Evolutionary conservation across 208 protist species (phyloP).

Genomic region (Vickermania ingenoplastis): DNA sequence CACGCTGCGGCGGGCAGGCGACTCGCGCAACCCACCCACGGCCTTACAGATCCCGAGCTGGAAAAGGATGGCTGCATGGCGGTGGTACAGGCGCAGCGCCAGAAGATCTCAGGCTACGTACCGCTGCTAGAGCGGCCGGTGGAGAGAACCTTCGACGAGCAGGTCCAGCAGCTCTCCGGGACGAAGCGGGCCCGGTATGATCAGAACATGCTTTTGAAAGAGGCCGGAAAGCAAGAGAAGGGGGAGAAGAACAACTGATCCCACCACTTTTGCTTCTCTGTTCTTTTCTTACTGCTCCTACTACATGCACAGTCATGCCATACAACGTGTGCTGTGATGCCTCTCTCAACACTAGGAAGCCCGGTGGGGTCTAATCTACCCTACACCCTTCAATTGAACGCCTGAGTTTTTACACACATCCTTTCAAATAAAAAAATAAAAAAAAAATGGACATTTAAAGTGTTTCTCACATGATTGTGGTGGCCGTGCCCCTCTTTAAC

Average conservation of each 20-base stretch:
- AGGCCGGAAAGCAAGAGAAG: conserved; percentile 1
- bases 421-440: too few species aligned
- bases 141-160: conserved; percentile 75
- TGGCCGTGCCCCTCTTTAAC: too few species aligned
- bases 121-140: conserved; percentile 56
- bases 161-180: conserved; percentile 41
- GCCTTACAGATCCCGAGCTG: not conserved
- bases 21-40: not conserved
- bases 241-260: not conserved
- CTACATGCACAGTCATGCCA: too few species aligned
- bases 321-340: too few species aligned
- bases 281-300: too few species aligned
- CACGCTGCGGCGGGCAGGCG: conserved; percentile 5
- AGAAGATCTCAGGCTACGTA: conserved; percentile 24
- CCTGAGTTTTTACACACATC: too few species aligned
- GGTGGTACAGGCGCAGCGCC: not conserved
- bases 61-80: not conserved
- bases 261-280: too few species aligned
- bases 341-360: too few species aligned
- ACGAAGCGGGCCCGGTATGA: conserved; percentile 71
- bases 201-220: conserved; percentile 67
- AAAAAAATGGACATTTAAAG: too few species aligned
- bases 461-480: too few species aligned
- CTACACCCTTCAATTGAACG: too few species aligned
- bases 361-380: too few species aligned